A percentile compares a stretch with the other conserved stretches of the same genome.
Conservation (phyloP, 176 grass and related monocot genomes). For the Saccharum officinarum region DNA sequence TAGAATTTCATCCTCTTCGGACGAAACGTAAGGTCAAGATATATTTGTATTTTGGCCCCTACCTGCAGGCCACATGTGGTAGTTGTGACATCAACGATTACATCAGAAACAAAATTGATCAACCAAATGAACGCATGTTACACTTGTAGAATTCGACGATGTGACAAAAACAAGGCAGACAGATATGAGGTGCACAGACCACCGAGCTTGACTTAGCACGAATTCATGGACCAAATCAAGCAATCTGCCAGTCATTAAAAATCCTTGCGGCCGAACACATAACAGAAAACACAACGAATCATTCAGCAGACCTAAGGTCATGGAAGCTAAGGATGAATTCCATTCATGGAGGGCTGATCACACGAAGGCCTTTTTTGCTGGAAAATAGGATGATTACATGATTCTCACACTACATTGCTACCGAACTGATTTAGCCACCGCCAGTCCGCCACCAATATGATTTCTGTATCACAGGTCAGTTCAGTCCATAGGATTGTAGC, state of each 20-base stretch:
- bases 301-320: constrained; percentile 13
- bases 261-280: neutral
- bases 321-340: neutral
- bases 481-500: neutral
- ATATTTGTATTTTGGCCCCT: too few relatives aligned
- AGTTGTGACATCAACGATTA: neutral
- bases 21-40: too few relatives aligned
- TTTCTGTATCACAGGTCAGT: constrained; percentile 11
- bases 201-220: neutral
- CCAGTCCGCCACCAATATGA: neutral
- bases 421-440: neutral
- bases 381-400: neutral
- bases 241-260: neutral
- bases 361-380: neutral
- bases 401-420: neutral
- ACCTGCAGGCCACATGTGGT: neutral
- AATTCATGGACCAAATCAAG: constrained; percentile 13
- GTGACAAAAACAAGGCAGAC: neutral
- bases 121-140: neutral
- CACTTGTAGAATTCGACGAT: neutral
- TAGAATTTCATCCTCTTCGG: too few relatives aligned
- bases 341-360: neutral
- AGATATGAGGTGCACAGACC: neutral
- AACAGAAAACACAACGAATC: neutral
- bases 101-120: neutral